A percentile compares a stretch with the other conserved stretches of the same genome.
Conservation (phyloP, 2,329 filamentous ascomycete genomes). For the Thelonectria olida region DNA sequence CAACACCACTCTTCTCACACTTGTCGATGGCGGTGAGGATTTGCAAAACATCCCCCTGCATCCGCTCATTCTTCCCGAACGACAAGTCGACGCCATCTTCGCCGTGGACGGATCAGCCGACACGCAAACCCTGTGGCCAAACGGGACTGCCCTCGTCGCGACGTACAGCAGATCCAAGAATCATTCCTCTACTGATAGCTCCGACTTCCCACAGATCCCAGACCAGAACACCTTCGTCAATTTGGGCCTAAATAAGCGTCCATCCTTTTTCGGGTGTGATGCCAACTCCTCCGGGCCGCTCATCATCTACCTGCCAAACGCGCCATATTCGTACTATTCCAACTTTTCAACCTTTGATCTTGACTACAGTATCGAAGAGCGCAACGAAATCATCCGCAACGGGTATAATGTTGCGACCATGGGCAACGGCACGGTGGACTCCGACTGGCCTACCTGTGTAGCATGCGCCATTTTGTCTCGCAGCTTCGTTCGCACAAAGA, state of each 20-base stretch:
- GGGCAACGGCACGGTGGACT: conserved; percentile 64
- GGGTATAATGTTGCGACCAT: conserved; percentile 71
- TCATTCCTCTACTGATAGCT: conserved; percentile 66
- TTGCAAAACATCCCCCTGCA: conserved; percentile 82
- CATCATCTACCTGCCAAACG: conserved; percentile 84
- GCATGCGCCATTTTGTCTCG: conserved; percentile 82
- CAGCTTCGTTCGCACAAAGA: conserved; percentile 73
- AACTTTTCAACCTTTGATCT: conserved; percentile 80
- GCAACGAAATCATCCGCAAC: conserved; percentile 81
- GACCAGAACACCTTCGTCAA: conserved; percentile 83
- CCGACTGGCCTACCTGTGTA: conserved; percentile 79
- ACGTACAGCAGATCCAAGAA: conserved; percentile 75
- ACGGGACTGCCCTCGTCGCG: conserved; percentile 77
- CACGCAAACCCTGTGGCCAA: conserved; percentile 75
- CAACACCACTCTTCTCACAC: conserved; percentile 63
- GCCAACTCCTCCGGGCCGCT: conserved; percentile 62
- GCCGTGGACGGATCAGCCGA: conserved; percentile 83
- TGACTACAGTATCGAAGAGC: conserved; percentile 68
- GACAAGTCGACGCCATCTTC: conserved; percentile 81
- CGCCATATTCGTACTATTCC: conserved; percentile 75
- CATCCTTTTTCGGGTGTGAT: conserved; percentile 85
- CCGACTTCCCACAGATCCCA: conserved; percentile 76
- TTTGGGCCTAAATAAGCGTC: conserved; percentile 75
- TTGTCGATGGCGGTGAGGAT: conserved; percentile 84
- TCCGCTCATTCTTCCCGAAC: conserved; percentile 78